Evolutionary conservation across 352 stramenopile genomes (phyloP).

Genomic region (Bremia lactucae): DNA sequence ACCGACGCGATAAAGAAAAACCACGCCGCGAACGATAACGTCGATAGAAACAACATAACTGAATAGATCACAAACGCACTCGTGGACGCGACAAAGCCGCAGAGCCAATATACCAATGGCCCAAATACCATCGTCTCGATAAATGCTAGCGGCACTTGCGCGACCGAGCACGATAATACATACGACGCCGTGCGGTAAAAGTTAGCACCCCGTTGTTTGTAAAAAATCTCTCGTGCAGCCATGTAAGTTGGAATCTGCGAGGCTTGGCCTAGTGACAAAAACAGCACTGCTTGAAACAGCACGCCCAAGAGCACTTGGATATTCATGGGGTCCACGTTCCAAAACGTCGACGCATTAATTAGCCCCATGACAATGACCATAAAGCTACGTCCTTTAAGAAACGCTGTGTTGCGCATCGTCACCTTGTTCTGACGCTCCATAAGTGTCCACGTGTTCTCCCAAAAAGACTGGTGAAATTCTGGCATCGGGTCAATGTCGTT

Average conservation of each 20-base stretch:
- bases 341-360: conserved; percentile 32
- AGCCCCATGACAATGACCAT: conserved; percentile 35
- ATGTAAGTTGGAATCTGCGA: conserved; percentile 67
- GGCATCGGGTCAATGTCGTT: conserved; percentile 28
- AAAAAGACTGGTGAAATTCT: conserved; percentile 33
- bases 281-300: conserved; percentile 69
- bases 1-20: conserved; percentile 37
- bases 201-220: conserved; percentile 72
- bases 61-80: conserved; percentile 34
- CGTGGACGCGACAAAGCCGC: conserved; percentile 30
- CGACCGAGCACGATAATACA: conserved; percentile 46
- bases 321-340: conserved; percentile 27
- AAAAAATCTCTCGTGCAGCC: conserved; percentile 49
- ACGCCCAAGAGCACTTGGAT: conserved; percentile 48
- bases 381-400: conserved; percentile 28
- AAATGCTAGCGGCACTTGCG: conserved; percentile 45
- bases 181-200: conserved; percentile 62
- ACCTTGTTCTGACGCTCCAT: conserved; percentile 47
- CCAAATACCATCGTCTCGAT: conserved; percentile 70
- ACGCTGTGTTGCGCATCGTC: conserved; percentile 36
- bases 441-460: conserved; percentile 22
- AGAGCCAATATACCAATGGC: conserved; percentile 73
- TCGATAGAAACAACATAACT: conserved; percentile 29
- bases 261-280: conserved; percentile 59
- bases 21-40: conserved; percentile 31